These are phyloP conservation scores for Pseudoperonospora humuli DNA, from an alignment of 352 stramenopile species.

Conservation along the genomic window DNA sequence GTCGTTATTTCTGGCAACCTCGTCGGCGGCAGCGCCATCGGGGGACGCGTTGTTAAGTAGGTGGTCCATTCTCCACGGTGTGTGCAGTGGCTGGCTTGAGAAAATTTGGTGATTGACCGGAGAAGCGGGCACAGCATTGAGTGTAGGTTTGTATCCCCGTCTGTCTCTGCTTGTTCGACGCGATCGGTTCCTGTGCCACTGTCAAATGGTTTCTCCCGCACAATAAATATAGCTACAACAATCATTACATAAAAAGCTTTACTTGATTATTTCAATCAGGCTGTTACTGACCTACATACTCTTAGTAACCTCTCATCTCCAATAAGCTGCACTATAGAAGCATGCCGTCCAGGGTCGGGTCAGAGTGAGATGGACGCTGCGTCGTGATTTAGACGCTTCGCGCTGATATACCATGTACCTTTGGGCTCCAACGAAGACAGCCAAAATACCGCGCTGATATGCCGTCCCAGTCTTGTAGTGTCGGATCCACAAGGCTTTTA, in stretches of 20 bases:
- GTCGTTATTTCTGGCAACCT: constrained; percentile 10
- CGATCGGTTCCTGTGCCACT: constrained; percentile 9
- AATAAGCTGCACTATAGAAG: constrained; percentile 27
- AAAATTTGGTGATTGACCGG: constrained; percentile 17
- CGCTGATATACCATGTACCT: constrained; percentile 22
- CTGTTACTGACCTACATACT: background rate
- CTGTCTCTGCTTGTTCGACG: constrained; percentile 18
- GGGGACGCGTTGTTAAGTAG: constrained; percentile 25
- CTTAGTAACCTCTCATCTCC: background rate
- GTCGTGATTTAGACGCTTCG: constrained; percentile 11
- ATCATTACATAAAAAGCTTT: background rate
- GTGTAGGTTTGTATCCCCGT: constrained; percentile 11
- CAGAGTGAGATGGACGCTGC: constrained; percentile 16
- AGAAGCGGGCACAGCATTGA: constrained; percentile 1
- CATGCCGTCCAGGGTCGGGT: background rate
- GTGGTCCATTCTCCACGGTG: constrained; percentile 28
- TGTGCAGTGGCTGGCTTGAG: constrained; percentile 10
- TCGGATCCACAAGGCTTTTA: background rate
- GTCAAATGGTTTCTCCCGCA: constrained; percentile 11
- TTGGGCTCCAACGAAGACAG: too few relatives aligned
- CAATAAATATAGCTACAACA: background rate
- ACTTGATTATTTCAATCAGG: background rate
- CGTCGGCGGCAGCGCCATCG: constrained; percentile 10
- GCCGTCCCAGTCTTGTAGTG: too few relatives aligned
- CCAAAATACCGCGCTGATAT: too few relatives aligned